These are phyloP conservation scores for Eutrema yunnanense DNA, from an alignment of 345 rosid species.

Conservation along the genomic window DNA sequence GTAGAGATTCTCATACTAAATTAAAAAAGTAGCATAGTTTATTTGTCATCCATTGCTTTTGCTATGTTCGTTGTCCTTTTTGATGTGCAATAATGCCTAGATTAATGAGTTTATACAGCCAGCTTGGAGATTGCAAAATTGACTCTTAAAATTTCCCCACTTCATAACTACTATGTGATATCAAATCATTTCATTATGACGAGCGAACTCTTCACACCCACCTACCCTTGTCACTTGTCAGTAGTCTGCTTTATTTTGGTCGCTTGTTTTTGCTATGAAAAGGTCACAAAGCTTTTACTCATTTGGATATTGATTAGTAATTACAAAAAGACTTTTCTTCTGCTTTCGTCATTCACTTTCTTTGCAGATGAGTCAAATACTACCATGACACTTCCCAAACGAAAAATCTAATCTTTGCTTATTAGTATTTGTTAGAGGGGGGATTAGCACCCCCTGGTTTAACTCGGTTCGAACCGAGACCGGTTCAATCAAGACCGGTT, in stretches of 20 bases:
- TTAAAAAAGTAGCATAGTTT: background rate
- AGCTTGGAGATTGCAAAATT: constrained; percentile 17
- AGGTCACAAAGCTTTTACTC: constrained; percentile 18
- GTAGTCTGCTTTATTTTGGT: constrained; percentile 16
- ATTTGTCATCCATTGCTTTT: background rate
- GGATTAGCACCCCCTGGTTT: too few species aligned
- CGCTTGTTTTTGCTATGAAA: constrained; percentile 13
- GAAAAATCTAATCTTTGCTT: background rate
- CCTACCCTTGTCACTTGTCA: constrained; percentile 14
- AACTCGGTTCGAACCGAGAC: too few species aligned
- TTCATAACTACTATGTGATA: constrained; percentile 26
- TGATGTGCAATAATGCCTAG: constrained; percentile 8
- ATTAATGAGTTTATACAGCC: constrained; percentile 7
- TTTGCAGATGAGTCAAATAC: background rate
- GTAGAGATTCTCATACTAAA: background rate
- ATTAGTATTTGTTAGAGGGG: too few species aligned
- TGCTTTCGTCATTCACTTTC: constrained; percentile 13
- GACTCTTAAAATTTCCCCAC: constrained; percentile 13
- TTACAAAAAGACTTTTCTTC: background rate
- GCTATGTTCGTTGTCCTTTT: background rate
- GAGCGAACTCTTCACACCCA: constrained; percentile 8
- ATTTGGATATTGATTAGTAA: constrained; percentile 9
- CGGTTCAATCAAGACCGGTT: too few species aligned
- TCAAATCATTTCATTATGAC: constrained; percentile 30
- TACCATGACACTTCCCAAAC: background rate